Base-by-base conservation (phyloP, 495 filamentous ascomycete species). In the Trichocladium uniseriatum region DNA sequence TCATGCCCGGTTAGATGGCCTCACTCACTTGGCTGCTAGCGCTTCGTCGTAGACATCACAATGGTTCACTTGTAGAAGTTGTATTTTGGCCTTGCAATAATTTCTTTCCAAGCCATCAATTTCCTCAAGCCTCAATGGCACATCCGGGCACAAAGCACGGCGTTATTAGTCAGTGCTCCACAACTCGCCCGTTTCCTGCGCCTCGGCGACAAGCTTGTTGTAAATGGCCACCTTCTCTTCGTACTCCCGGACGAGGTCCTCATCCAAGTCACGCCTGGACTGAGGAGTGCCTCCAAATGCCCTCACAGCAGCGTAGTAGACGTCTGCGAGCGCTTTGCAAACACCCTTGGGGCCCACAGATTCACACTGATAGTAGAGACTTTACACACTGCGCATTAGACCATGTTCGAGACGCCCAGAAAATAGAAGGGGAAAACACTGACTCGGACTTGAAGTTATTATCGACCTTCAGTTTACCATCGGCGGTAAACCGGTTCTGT, bases 281-380 rank as follows among this genome's bases (percentile, higher is more conserved):
- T 57, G 43, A 3, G 47, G 57, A 13, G 41, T 37, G 5, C 63
- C 58, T 8, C 68, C 69, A 54, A 73, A 72, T 0, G 58, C 51
- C 27, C 66, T 56, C 13, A 76, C 73, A 18, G 70, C 71, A 14
- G 59, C 45, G 45, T 73, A 73, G 41, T 76, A 76, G 0, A 70
- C 63, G 11, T 74, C 52, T 1, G 72, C 73, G 3, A 70, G 46
- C 0, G 47, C 66, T 16, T 55, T 54, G 49, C 73, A 75, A 0
- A 57, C 38, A 3, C 39, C 44, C 11, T 35, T 20, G 8, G 36
- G 28, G 19, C 43, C 46, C 18, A 34, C 35, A 6, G 47, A 27
- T 6, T 48, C 27, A 47, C 65, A 68, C 19, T 66, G 61, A 43
- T 58, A 65, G 44, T 64, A 64, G 10, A 68, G 52, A 48, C 64